Conservation (phyloP, 148 eudicot genomes). For the Oxyria digyna region DNA sequence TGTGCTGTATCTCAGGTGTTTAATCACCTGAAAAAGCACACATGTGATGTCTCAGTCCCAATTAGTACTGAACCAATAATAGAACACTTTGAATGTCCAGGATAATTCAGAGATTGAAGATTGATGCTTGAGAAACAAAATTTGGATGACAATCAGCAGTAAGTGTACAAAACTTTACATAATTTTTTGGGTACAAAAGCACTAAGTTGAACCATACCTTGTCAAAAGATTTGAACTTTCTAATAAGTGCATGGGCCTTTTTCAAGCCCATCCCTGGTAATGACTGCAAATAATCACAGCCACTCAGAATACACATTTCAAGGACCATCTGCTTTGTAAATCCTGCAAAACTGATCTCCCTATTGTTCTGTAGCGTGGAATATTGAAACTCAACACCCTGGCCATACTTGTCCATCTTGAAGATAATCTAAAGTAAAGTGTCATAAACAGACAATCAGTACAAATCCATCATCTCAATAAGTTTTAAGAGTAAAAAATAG, state of each 20-base stretch:
- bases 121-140: not conserved
- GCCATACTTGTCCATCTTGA: constrained; percentile 98
- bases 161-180: not conserved
- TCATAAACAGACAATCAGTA: not conserved
- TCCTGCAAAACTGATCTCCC: constrained; percentile 55
- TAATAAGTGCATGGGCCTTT: constrained; percentile 74
- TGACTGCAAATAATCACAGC: constrained; percentile 94
- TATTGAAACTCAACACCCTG: constrained; percentile 79
- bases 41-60: not conserved
- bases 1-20: constrained; percentile 68
- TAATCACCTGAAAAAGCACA: constrained; percentile 53
- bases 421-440: constrained; percentile 50
- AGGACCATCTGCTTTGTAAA: constrained; percentile 84
- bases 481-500: not conserved
- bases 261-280: constrained; percentile 94
- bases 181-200: not conserved
- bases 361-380: constrained; percentile 54
- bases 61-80: not conserved
- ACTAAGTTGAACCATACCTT: constrained; percentile 32
- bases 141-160: not conserved
- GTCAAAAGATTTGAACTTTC: constrained; percentile 67
- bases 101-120: not conserved
- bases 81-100: not conserved
- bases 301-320: constrained; percentile 90
- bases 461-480: not conserved